Conservation (phyloP, 2,329 filamentous ascomycete genomes). For the Zymoseptoria pseudotritici region DNA sequence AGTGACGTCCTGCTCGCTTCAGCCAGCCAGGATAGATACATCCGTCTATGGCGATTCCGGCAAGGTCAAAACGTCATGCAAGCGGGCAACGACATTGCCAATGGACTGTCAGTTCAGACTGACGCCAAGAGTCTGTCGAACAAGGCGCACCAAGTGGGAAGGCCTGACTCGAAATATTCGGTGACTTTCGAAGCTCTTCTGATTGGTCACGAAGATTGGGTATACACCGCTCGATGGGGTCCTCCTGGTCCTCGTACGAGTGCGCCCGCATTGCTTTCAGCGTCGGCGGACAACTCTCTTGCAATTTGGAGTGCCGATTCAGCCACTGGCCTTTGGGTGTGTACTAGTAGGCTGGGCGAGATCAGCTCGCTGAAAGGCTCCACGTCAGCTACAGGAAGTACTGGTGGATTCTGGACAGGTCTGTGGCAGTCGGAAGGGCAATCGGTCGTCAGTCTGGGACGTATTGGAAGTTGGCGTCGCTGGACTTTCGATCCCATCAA, state of each 20-base stretch:
- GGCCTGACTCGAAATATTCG: slow-evolving; percentile 57
- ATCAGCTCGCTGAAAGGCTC: slow-evolving; percentile 93
- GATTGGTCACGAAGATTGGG: slow-evolving; percentile 96
- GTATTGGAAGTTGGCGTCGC: slow-evolving; percentile 86
- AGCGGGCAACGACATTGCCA: not conserved
- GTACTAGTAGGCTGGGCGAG: slow-evolving; percentile 76
- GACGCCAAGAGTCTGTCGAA: slow-evolving; percentile 63
- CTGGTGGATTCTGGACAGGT: slow-evolving; percentile 93
- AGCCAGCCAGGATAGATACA: slow-evolving; percentile 94
- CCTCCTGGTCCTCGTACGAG: slow-evolving; percentile 38
- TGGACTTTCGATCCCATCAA: slow-evolving; percentile 60
- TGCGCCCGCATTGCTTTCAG: slow-evolving; percentile 57
- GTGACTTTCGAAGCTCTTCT: slow-evolving; percentile 90
- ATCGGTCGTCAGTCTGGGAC: slow-evolving; percentile 72
- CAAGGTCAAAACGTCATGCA: slow-evolving; percentile 49
- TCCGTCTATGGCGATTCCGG: slow-evolving; percentile 84
- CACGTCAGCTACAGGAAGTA: slow-evolving; percentile 90
- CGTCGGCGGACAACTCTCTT: slow-evolving; percentile 91
- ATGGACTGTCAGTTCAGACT: slow-evolving; percentile 1
- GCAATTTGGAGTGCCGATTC: slow-evolving; percentile 86
- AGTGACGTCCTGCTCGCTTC: slow-evolving; percentile 79
- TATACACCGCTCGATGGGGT: slow-evolving; percentile 80
- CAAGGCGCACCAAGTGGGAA: slow-evolving; percentile 72
- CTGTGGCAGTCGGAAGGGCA: slow-evolving; percentile 77
- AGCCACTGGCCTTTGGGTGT: slow-evolving; percentile 84